These are phyloP conservation scores for Zea luxurians DNA, from an alignment of 176 grass and related monocot species.

Conservation along the genomic window DNA sequence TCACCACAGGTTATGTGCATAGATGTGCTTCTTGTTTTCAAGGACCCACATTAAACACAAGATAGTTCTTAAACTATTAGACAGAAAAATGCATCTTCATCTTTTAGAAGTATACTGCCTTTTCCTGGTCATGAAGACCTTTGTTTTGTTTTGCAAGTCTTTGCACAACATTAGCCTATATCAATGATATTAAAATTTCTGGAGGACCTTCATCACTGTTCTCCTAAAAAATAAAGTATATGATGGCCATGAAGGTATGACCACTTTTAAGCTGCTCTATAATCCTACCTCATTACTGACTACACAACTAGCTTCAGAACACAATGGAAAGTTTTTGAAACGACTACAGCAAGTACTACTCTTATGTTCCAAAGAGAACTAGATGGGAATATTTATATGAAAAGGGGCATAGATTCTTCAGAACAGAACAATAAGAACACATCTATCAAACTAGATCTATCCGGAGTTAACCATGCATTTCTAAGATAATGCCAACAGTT, in stretches of 20 bases:
- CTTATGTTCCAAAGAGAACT: conserved; percentile 10
- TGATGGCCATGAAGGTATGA: neutral
- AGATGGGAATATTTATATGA: conserved; percentile 1
- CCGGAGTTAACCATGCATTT: conserved; percentile 3
- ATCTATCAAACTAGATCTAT: neutral
- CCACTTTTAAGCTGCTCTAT: conserved; percentile 3
- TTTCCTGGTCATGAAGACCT: neutral
- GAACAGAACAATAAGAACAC: conserved; percentile 24
- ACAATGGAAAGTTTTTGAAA: neutral
- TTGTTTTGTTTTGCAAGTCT: neutral
- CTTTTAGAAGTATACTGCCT: neutral
- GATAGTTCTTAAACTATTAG: neutral
- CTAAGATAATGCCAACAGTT: neutral
- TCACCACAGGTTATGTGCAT: conserved; percentile 16
- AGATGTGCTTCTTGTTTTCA: conserved; percentile 1
- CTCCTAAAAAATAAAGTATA: conserved; percentile 9
- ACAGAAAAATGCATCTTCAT: neutral
- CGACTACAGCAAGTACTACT: conserved; percentile 11
- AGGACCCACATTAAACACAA: conserved; percentile 14
- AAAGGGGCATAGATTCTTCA: conserved; percentile 1
- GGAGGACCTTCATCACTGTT: neutral
- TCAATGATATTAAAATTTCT: neutral
- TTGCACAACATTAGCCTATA: neutral
- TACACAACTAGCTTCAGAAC: conserved; percentile 14
- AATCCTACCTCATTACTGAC: conserved; percentile 2